Conservation (phyloP, 176 grass and related monocot genomes). For the Oryza nivara region DNA sequence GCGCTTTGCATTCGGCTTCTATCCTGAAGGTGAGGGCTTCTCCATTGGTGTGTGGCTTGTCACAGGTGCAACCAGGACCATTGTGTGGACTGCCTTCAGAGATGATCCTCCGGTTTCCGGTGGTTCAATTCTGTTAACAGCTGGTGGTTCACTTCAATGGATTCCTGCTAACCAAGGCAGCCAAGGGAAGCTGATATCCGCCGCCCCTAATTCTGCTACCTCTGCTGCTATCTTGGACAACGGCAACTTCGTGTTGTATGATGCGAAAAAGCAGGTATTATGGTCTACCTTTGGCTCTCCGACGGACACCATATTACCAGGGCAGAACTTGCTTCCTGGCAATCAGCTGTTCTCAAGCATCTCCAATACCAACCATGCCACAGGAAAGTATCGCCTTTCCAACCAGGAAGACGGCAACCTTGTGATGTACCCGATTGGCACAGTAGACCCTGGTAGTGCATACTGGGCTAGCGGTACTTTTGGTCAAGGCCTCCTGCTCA, state of each 20-base stretch:
- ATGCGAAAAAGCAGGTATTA: constrained; percentile 1
- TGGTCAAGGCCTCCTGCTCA: background rate
- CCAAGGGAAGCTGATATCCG: constrained; percentile 33
- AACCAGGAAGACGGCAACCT: constrained; percentile 51
- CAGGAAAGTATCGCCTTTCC: constrained; percentile 36
- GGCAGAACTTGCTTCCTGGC: constrained; percentile 34
- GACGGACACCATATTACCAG: constrained; percentile 47
- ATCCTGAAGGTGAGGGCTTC: constrained; percentile 39
- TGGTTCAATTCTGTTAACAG: constrained; percentile 36
- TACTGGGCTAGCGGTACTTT: constrained; percentile 40
- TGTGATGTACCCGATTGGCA: constrained; percentile 40
- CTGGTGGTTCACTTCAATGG: constrained; percentile 50
- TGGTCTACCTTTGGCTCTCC: constrained; percentile 53
- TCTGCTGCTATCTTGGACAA: constrained; percentile 44
- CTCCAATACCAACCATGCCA: constrained; percentile 32
- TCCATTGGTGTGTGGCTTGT: constrained; percentile 53
- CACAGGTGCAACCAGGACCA: background rate
- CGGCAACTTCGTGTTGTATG: constrained; percentile 43
- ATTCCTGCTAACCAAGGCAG: constrained; percentile 26
- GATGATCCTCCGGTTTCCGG: constrained; percentile 41
- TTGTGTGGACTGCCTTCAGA: constrained; percentile 50
- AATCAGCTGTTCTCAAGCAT: constrained; percentile 43
- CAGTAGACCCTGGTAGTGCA: constrained; percentile 22
- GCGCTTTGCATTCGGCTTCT: constrained; percentile 56
- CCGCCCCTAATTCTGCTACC: constrained; percentile 14